Evolutionary conservation across 2,329 filamentous ascomycete species (phyloP).

Genomic region (Fusarium verticillioides): DNA sequence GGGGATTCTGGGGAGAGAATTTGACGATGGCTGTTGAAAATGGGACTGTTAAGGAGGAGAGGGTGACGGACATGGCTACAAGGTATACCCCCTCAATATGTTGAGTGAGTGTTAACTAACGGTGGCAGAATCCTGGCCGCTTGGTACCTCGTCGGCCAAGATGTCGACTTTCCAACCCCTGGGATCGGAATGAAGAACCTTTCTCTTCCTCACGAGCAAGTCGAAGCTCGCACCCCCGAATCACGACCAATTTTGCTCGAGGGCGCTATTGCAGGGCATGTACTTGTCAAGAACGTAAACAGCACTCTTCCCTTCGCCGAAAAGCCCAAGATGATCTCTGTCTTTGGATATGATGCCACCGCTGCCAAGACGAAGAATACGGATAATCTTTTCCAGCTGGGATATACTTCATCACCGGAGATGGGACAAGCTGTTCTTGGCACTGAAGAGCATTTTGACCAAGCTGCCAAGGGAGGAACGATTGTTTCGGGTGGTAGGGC

Average conservation of each 20-base stretch:
- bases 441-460: slow-evolving; percentile 57
- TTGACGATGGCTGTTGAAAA: slow-evolving; percentile 81
- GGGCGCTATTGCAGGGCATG: slow-evolving; percentile 71
- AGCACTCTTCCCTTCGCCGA: slow-evolving; percentile 70
- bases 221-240: slow-evolving; percentile 62
- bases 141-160: slow-evolving; percentile 52
- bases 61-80: slow-evolving; percentile 82
- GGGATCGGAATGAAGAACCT: slow-evolving; percentile 72
- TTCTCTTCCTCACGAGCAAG: slow-evolving; percentile 54
- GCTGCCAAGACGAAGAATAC: slow-evolving; percentile 60
- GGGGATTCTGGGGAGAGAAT: slow-evolving; percentile 70
- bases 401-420: slow-evolving; percentile 59
- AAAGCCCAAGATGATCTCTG: slow-evolving; percentile 64
- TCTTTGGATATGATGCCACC: slow-evolving; percentile 74
- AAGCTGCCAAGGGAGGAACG: slow-evolving; percentile 62
- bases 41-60: slow-evolving; percentile 75
- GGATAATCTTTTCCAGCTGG: slow-evolving; percentile 56
- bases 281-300: slow-evolving; percentile 77
- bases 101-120: not conserved
- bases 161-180: slow-evolving; percentile 57
- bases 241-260: slow-evolving; percentile 59
- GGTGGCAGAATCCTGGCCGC: slow-evolving; percentile 14
- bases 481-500: slow-evolving; percentile 64
- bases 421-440: slow-evolving; percentile 59
- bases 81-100: slow-evolving; percentile 50